These are phyloP conservation scores for Globisporangium sylvaticum DNA, from an alignment of 352 stramenopile genomes.

Conservation along the genomic window DNA sequence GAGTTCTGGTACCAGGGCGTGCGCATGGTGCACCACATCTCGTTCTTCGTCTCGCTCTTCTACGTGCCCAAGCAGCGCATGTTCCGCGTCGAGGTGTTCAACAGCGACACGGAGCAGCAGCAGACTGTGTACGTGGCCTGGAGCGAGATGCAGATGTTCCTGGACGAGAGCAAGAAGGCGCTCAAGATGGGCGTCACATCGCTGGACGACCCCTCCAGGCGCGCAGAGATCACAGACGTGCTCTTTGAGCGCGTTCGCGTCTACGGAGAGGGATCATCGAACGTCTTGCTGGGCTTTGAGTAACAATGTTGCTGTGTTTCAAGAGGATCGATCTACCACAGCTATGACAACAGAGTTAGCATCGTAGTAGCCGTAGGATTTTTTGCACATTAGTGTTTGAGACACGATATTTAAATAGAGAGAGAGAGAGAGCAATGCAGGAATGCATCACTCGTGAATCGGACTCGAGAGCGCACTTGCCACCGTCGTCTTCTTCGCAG, in stretches of 20 bases:
- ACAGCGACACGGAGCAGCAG: constrained; percentile 72
- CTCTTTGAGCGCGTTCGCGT: constrained; percentile 62
- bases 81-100: constrained; percentile 75
- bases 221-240: constrained; percentile 45
- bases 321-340: neutral
- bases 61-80: constrained; percentile 57
- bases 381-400: neutral
- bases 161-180: constrained; percentile 46
- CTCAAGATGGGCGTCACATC: constrained; percentile 10
- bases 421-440: neutral
- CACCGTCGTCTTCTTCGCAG: neutral
- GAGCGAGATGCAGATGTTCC: constrained; percentile 50
- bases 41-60: constrained; percentile 75
- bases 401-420: constrained; percentile 4
- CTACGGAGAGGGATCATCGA: constrained; percentile 43
- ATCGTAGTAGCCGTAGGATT: constrained; percentile 1
- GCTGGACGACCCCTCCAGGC: constrained; percentile 26
- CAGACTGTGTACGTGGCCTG: constrained; percentile 73
- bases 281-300: constrained; percentile 62
- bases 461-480: constrained; percentile 9
- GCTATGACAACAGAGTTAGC: neutral
- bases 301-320: constrained; percentile 15
- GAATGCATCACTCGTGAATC: constrained; percentile 8
- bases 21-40: constrained; percentile 49
- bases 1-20: constrained; percentile 73